Conservation (phyloP, 148 eudicot genomes). For the Rheum nobile region DNA sequence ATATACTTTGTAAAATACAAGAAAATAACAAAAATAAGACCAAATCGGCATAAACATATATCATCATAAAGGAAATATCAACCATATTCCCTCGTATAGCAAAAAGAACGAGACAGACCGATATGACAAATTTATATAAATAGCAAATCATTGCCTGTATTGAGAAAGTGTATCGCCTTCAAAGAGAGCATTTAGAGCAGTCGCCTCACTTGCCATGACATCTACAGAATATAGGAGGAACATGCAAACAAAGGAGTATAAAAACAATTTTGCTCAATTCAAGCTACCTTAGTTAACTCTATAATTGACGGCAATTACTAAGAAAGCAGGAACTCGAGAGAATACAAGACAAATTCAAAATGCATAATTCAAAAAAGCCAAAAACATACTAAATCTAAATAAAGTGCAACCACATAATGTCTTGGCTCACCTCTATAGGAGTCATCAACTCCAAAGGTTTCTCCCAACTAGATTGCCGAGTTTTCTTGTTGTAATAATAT, state of each 20-base stretch:
- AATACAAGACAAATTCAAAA: neutral
- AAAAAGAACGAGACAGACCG: constrained; percentile 5
- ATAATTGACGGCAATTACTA: constrained; percentile 17
- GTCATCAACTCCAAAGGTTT: constrained; percentile 95
- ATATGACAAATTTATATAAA: constrained; percentile 32
- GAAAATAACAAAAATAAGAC: neutral
- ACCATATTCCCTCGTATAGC: neutral
- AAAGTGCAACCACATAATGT: constrained; percentile 9
- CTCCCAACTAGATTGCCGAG: constrained; percentile 96
- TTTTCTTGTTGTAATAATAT: constrained; percentile 84
- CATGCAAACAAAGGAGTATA: constrained; percentile 79
- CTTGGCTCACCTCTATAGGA: constrained; percentile 75
- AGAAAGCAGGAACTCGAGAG: neutral
- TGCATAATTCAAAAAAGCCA: constrained; percentile 10
- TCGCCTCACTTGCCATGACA: constrained; percentile 80
- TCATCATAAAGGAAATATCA: neutral
- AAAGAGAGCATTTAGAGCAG: constrained; percentile 73
- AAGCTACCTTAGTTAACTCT: constrained; percentile 15
- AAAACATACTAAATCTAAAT: neutral
- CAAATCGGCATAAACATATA: neutral
- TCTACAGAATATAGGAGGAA: constrained; percentile 79
- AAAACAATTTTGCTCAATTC: constrained; percentile 28
- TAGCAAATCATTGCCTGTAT: constrained; percentile 80
- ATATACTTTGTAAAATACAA: neutral
- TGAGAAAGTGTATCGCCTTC: constrained; percentile 71